phyloP scores from a whole-genome alignment of 2,329 filamentous ascomycete species.

The Cercospora berteroae region DNA sequence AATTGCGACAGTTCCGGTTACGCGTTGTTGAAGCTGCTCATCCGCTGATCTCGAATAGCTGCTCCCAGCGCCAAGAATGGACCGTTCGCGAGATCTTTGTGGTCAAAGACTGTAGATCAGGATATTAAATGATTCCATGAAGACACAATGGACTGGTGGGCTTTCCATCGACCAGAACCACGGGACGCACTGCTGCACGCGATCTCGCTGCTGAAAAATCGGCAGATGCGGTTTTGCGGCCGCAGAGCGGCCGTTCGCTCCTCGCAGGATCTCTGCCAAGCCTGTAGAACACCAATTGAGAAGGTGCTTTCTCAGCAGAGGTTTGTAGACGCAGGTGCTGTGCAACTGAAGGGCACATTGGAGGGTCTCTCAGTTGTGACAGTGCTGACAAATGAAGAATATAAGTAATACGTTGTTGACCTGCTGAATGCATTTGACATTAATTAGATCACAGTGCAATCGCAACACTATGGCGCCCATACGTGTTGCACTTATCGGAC shows the following conservation, averaged over 20 bases:
- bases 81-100: background rate
- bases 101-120: background rate
- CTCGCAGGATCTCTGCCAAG: background rate
- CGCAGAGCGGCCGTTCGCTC: background rate
- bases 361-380: background rate
- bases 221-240: background rate
- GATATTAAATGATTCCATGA: background rate
- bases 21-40: background rate
- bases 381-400: background rate
- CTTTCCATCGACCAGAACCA: background rate
- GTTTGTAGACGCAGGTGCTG: background rate
- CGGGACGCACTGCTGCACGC: background rate
- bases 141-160: background rate
- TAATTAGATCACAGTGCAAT: background rate
- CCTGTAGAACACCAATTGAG: background rate
- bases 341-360: background rate
- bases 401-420: background rate
- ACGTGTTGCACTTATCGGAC: conserved; percentile 58
- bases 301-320: background rate
- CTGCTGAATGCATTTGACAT: background rate
- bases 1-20: too few relatives aligned
- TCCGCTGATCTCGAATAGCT: background rate
- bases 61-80: background rate
- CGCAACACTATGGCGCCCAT: conserved; percentile 49
- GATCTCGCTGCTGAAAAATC: background rate